Evolutionary conservation across 257 asterid species (phyloP), one percentile per base, ranked within the genome.

Genomic region (Osmanthus fragrans): DNA sequence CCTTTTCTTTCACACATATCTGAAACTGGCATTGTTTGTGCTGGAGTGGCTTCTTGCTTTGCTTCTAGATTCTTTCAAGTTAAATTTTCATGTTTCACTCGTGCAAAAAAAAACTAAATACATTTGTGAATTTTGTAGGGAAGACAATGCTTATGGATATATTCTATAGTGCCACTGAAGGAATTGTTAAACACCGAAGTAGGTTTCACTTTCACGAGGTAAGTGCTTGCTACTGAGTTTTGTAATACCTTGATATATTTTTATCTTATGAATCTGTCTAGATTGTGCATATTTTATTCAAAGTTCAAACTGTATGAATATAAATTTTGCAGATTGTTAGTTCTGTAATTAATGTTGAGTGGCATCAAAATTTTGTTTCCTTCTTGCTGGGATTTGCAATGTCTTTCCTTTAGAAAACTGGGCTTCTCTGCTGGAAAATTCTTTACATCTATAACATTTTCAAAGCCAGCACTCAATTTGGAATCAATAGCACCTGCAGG

Each of bases 61-160:
- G 73, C 71, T n/a, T 58, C 56, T 82, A 70, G 19, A 82, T 77
- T 82, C 77, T 40, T 82, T 77, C 79, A 58, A 72, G 23, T 76
- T 73, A 49, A 51, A 64, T 42, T 83, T 45, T 36, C 16, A 12
- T 71, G 37, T 29, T 58, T 73, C 63, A 37, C 6, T 71, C 47
- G n/a, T 36, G 65, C 51, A 70, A 36, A 77, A 58, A 58, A 74
- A 56, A 76, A 77, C 81, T 85, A 82, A 90, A 84, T 75, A 78
- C 64, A 27, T 76, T 25, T 79, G 80, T 65, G 80, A 69, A 64
- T 84, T 81, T 56, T 88, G 73, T 70, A 95, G 99, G 99, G 74
- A 95, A 95, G 90, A 95, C 99, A 70, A 95, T 95, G 99, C 97
- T 95, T 73, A 95, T 95, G 99, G 98, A 95, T 88, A 89, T 93